phyloP scores from a whole-genome alignment of 768 basidiomycete genomes.

The Galerina sulciceps region DNA sequence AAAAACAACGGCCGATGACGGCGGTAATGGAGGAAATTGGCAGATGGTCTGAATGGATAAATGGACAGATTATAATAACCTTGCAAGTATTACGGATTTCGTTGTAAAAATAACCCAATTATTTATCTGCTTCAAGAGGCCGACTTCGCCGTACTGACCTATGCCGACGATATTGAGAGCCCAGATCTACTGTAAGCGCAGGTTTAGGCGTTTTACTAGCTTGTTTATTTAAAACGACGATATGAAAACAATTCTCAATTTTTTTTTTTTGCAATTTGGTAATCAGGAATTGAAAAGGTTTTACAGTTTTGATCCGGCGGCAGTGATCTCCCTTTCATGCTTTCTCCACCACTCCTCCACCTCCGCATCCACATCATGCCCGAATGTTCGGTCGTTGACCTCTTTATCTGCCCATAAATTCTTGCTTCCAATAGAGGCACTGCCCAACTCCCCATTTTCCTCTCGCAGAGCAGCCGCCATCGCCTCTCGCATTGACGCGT shows the following conservation, averaged over 20 bases:
- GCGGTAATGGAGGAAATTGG: neutral
- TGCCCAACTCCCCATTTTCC: conserved; percentile 15
- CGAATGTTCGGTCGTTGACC: conserved; percentile 51
- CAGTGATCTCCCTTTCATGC: neutral
- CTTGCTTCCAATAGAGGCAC: conserved; percentile 35
- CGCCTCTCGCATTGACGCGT: conserved; percentile 52
- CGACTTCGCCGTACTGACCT: no score
- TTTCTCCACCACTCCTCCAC: conserved; percentile 54
- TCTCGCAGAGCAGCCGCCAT: conserved; percentile 43
- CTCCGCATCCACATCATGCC: conserved; percentile 56
- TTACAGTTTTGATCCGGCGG: conserved; percentile 8
- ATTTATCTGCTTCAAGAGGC: no score
- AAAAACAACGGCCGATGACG: neutral
- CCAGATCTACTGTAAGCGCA: no score
- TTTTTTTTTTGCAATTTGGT: no score
- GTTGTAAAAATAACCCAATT: no score
- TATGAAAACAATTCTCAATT: no score
- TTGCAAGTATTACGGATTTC: no score
- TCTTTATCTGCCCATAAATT: conserved; percentile 64
- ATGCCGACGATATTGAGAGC: no score
- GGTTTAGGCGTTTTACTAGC: no score
- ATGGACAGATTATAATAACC: neutral
- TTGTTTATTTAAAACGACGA: no score
- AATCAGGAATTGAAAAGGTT: no score
- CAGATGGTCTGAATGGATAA: neutral